Percentiles rank a stretch among this genome's conserved stretches.
Conservation (phyloP, 768 basidiomycete species). For the Macrolepiota albuminosa region DNA sequence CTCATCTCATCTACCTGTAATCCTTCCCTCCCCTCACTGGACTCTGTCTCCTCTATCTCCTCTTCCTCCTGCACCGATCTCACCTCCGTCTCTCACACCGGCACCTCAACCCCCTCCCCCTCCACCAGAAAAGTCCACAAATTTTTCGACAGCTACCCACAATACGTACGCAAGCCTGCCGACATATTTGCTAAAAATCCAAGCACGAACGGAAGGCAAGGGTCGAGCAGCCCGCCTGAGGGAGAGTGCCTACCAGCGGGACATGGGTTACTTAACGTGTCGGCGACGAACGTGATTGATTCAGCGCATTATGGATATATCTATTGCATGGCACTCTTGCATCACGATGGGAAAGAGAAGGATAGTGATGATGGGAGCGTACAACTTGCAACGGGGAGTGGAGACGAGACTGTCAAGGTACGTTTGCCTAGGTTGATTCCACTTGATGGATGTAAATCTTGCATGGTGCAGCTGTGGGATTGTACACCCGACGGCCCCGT, state of each 20-base stretch:
- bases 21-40: conserved; percentile 10
- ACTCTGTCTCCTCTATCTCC: conserved; percentile 4
- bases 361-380: conserved; percentile 17
- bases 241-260: conserved; percentile 25
- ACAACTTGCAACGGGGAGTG: conserved; percentile 79
- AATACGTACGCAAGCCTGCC: conserved; percentile 60
- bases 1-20: conserved; percentile 7
- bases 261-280: conserved; percentile 48
- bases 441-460: not conserved
- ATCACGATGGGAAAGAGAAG: conserved; percentile 6
- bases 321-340: conserved; percentile 63
- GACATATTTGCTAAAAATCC: conserved; percentile 63
- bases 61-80: conserved; percentile 11
- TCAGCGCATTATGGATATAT: conserved; percentile 95
- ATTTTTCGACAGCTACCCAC: conserved; percentile 90
- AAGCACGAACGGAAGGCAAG: conserved; percentile 20
- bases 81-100: conserved; percentile 21
- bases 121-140: conserved; percentile 60
- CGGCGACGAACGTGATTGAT: conserved; percentile 67
- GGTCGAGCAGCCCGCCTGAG: conserved; percentile 23
- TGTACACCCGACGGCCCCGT: conserved; percentile 42
- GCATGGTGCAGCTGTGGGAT: conserved; percentile 54
- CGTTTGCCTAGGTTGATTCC: not conserved
- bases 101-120: conserved; percentile 30
- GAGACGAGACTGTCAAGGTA: conserved; percentile 89